Evolutionary conservation across 345 rosid genomes (phyloP).

Genomic region (Populus alba): DNA sequence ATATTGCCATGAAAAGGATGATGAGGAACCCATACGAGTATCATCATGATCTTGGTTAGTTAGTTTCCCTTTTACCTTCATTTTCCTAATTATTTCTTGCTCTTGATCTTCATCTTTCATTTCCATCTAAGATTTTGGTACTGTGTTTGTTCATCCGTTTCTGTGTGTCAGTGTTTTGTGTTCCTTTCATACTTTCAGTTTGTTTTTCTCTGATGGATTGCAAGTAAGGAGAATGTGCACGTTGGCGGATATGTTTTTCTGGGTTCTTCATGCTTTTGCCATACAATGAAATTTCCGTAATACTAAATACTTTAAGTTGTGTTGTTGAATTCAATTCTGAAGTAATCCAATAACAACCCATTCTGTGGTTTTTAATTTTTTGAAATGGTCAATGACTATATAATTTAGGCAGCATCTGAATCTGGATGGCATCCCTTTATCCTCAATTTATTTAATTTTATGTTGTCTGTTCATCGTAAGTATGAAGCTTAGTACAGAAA

Average conservation of each 20-base stretch:
- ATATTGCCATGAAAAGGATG: constrained; percentile 78
- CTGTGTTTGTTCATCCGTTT: too few species aligned
- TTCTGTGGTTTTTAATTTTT: neutral
- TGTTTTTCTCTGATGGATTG: too few species aligned
- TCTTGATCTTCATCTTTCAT: neutral
- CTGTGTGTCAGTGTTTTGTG: neutral
- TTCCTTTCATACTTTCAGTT: neutral
- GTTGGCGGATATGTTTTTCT: neutral
- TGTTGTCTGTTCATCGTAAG: constrained; percentile 2
- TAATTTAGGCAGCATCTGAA: constrained; percentile 13
- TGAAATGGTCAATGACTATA: neutral
- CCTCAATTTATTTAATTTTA: constrained; percentile 7
- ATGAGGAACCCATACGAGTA: constrained; percentile 92
- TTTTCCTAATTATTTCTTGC: neutral
- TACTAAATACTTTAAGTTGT: neutral
- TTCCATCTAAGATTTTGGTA: neutral
- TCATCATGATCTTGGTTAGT: constrained; percentile 84
- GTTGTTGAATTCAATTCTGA: neutral
- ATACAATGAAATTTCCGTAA: neutral
- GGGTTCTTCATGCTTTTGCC: neutral
- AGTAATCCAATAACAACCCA: neutral
- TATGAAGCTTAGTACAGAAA: neutral
- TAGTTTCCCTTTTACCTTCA: neutral
- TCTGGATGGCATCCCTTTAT: constrained; percentile 15
- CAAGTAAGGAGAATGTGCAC: neutral